Evolutionary conservation across 352 stramenopile genomes (phyloP).

Genomic region (Saprolegnia parasitica): DNA sequence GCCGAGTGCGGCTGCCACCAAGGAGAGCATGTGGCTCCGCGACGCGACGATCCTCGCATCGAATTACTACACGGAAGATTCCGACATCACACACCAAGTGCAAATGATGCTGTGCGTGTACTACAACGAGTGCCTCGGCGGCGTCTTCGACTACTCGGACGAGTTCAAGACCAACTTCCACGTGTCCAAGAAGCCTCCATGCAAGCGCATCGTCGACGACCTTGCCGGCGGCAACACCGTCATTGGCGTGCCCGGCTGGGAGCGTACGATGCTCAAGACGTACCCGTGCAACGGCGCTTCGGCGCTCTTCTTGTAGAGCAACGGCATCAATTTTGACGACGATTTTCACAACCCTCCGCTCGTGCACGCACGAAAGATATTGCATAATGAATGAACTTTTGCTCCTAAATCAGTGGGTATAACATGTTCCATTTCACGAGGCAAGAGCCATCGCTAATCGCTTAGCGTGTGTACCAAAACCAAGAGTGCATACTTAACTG

Average conservation of each 20-base stretch:
- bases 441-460: too few relatives aligned
- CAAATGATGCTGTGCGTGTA: slow-evolving; percentile 80
- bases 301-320: not conserved
- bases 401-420: too few relatives aligned
- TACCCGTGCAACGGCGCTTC: slow-evolving; percentile 14
- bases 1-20: not conserved
- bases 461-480: too few relatives aligned
- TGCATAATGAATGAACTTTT: too few relatives aligned
- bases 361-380: too few relatives aligned
- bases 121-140: slow-evolving; percentile 75
- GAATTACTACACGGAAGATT: not conserved
- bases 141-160: slow-evolving; percentile 57
- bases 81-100: slow-evolving; percentile 13
- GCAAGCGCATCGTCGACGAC: slow-evolving; percentile 50
- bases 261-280: slow-evolving; percentile 59
- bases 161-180: slow-evolving; percentile 69
- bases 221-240: slow-evolving; percentile 52
- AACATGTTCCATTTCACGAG: too few relatives aligned
- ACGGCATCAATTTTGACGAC: not conserved
- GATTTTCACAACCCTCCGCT: too few relatives aligned
- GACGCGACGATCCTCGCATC: slow-evolving; percentile 2
- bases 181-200: slow-evolving; percentile 49
- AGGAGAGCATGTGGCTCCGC: not conserved
- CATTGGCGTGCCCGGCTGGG: slow-evolving; percentile 70
- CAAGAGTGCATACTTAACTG: too few relatives aligned